Base-by-base conservation (phyloP, 805 yeast genomes). In the Candida stauntonica region DNA sequence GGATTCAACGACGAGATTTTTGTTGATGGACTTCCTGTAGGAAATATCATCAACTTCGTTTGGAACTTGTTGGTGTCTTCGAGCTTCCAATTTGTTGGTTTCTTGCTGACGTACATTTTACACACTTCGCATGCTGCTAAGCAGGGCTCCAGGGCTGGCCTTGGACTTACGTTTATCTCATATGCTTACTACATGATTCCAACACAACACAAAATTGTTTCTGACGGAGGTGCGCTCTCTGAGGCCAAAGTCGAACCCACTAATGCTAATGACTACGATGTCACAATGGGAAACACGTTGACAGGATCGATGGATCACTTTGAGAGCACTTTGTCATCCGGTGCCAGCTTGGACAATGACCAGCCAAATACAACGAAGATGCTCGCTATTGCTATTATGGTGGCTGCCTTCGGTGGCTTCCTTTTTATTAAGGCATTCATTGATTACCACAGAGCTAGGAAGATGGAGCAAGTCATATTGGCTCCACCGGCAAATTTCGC, bases 121-220 rank as follows among this genome's bases (percentile, higher is more conserved):
- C 98, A 93, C 62, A 91, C 98, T 1, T 86, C 97, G 3, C 99
- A 93, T 58, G 97, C 98, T 5, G 95, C 97, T 4, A 87, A 86
- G 57, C 89, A 89, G 54, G 99, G 99, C 3, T 82, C 97, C 2
- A 70, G 95, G 45, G 84, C 91, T 15, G 99, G 99, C 0, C 64
- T 93, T 41, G 98, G 98, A 3, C 57, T 85, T 44, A 87, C 96
- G 0, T 73, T 93, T 46, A 67, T 91, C 36, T 76, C 81, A 38
- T 78, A 80, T 47, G 95, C 85, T 3, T 73, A 71, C 46, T 64
- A 70, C 23, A 68, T 77, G 64, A 62, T 75, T 26, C 81, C 84
- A 2, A 62, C 41, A 60, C 61, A 58, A 5, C 54, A 47, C 40
- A 52, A 49, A 18, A 52, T 58, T 20, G 52, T 50, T 17, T 35